Percentiles rank a stretch among this genome's conserved stretches.
phyloP scores from a whole-genome alignment of 768 basidiomycete species.

The Suillus variegatus region DNA sequence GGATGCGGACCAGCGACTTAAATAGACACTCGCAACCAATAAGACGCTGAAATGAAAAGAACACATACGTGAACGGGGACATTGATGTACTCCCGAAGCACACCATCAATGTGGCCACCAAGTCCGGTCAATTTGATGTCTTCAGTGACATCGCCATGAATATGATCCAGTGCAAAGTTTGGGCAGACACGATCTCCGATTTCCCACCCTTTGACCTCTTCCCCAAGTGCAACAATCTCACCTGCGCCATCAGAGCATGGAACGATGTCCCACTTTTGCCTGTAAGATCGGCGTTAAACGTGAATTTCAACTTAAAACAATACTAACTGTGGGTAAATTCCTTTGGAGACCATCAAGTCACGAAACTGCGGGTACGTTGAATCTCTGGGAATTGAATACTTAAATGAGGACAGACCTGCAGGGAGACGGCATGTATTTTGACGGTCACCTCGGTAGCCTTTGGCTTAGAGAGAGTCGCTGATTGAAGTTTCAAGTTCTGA shows the following conservation, averaged over 20 bases:
- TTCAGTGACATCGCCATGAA: conserved; percentile 44
- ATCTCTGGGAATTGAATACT: background rate
- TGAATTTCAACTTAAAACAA: conserved; percentile 30
- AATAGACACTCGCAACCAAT: background rate
- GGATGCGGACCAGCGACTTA: conserved; percentile 52
- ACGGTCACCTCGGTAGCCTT: conserved; percentile 54
- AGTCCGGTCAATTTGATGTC: conserved; percentile 39
- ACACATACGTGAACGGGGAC: conserved; percentile 45
- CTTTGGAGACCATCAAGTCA: conserved; percentile 45
- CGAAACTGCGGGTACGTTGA: conserved; percentile 40
- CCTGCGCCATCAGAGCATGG: conserved; percentile 56
- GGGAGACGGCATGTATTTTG: conserved; percentile 56
- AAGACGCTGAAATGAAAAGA: too few species aligned
- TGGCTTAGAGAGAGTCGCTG: conserved; percentile 31
- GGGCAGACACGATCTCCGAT: conserved; percentile 58
- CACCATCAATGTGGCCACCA: conserved; percentile 52
- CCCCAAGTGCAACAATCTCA: conserved; percentile 49
- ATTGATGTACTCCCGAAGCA: conserved; percentile 54
- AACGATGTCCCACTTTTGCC: conserved; percentile 28
- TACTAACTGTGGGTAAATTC: conserved; percentile 39
- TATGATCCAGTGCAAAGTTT: conserved; percentile 51
- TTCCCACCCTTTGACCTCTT: conserved; percentile 46
- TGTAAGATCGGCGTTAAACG: conserved; percentile 25
- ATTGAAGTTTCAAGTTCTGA: conserved; percentile 30
- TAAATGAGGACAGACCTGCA: conserved; percentile 37